A percentile compares a stretch with the other conserved stretches of the same genome.
phyloP scores from a whole-genome alignment of 805 yeast species.

The Saccharomycopsis capsularis region DNA sequence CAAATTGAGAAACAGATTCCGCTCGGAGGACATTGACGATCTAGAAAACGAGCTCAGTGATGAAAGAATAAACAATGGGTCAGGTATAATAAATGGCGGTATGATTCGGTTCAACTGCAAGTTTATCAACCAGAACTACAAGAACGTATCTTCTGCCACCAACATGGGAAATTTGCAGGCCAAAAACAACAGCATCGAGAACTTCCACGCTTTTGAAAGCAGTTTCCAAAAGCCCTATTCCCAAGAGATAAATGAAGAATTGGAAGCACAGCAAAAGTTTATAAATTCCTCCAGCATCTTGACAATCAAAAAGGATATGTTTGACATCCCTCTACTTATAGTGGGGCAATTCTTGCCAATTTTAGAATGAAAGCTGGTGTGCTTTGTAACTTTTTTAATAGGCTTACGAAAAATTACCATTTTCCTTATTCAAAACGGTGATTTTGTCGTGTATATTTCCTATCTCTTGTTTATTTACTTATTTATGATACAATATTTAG shows the following conservation, averaged over 20 bases:
- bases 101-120: conserved; percentile 21
- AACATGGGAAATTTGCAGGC: neutral
- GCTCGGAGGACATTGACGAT: conserved; percentile 8
- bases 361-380: conserved; percentile 32
- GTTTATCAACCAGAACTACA: conserved; percentile 17
- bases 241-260: conserved; percentile 19
- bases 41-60: conserved; percentile 22
- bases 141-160: neutral
- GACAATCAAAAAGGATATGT: conserved; percentile 79
- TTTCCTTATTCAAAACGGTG: too few species aligned
- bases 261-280: conserved; percentile 26
- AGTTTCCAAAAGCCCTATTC: conserved; percentile 28
- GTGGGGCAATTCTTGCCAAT: conserved; percentile 77
- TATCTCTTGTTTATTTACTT: too few species aligned
- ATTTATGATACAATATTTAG: too few species aligned
- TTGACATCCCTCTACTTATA: conserved; percentile 77
- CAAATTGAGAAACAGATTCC: conserved; percentile 5
- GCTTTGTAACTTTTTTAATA: too few species aligned
- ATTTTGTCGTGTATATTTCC: too few species aligned
- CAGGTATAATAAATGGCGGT: conserved; percentile 14
- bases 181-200: conserved; percentile 5
- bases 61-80: conserved; percentile 23
- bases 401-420: too few species aligned
- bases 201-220: conserved; percentile 14
- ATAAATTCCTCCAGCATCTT: conserved; percentile 72